Conservation (phyloP, 208 protist species). For the Leptomonas pyrrhocoris region DNA sequence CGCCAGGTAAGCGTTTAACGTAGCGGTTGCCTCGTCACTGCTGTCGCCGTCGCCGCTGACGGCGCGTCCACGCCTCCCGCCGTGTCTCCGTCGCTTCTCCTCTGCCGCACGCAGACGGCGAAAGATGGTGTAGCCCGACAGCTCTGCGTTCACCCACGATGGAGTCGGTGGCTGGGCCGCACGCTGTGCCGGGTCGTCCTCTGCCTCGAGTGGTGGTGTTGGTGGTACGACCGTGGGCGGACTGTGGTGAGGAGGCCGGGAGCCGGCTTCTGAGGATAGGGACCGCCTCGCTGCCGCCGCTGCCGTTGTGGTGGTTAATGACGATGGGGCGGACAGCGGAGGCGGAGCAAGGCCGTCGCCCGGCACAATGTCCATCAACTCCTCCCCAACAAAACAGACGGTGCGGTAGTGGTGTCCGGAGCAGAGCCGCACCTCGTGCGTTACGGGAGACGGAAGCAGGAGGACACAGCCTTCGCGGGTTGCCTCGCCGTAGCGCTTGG, state of each 20-base stretch:
- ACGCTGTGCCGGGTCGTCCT: too few species aligned
- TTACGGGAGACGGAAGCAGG: conserved; percentile 56
- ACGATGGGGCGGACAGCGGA: not conserved
- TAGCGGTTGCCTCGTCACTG: not conserved
- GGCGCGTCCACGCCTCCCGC: too few species aligned
- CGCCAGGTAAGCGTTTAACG: conserved; percentile 16
- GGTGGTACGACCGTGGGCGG: not conserved
- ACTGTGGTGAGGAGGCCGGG: not conserved
- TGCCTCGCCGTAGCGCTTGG: conserved; percentile 3
- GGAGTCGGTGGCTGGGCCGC: not conserved
- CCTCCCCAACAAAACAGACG: conserved; percentile 72
- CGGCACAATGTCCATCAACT: conserved; percentile 44
- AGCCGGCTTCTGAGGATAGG: not conserved
- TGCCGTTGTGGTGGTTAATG: not conserved
- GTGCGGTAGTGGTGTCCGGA: conserved; percentile 54
- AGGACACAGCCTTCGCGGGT: conserved; percentile 36
- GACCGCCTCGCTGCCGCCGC: not conserved
- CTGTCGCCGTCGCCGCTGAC: not conserved
- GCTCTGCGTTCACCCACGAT: not conserved
- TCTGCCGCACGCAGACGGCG: not conserved
- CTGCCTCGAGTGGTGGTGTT: not conserved
- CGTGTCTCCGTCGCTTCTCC: not conserved
- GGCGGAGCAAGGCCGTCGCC: conserved; percentile 8
- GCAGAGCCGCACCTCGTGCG: conserved; percentile 48
- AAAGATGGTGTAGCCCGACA: conserved; percentile 1